Base-by-base conservation (phyloP, 176 grass and related monocot genomes). In the Zea luxurians region DNA sequence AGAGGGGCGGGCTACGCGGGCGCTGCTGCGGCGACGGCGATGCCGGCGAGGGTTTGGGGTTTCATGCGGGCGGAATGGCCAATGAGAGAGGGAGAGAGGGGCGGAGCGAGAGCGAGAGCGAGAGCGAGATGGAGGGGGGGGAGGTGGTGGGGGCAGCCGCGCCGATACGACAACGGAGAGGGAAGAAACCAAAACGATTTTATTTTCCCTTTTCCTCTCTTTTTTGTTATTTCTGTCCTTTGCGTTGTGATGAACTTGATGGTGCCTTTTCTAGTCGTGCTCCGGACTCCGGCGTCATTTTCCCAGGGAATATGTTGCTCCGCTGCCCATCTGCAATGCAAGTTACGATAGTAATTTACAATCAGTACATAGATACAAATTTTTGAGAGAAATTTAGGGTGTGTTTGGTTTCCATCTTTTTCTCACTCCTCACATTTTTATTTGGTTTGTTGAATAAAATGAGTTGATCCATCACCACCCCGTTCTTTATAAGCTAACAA, bases 1-100 rank as follows among this genome's bases (percentile, higher is more conserved):
- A 13, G 16, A 8, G 27, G 49, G 41, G 49, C 10, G 62, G 37
- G 70, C 52, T 73, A 77, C 66, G 72, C 34, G 83, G 17, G 68
- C 68, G 45, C 57, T 52, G 67, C 76, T 21, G 62, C 35, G 16
- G 62, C 76, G 48, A 44, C 74, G 78, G 75, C 82, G 75, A 86
- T 43, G 82, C 79, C 83, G 83, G 64, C 81, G 84, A 87, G 80
- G 87, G 87, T 85, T 87, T 83, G 81, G 78, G 89, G 78, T 71
- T 89, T 78, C 78, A 89, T 89, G 82, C 66, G 73, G 84, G 77
- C 52, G 71, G 78, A 66, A 87, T 64, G 82, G 68, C 73, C 85
- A 63, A 88, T 64, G 86, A 68, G 62, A 20, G 17, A 15, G 4
- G 41, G n/a, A 20, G 43, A 3, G 43, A 44, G 43, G 59, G 16